phyloP scores from a whole-genome alignment of 2,329 filamentous ascomycete genomes.

The Alternaria atra region DNA sequence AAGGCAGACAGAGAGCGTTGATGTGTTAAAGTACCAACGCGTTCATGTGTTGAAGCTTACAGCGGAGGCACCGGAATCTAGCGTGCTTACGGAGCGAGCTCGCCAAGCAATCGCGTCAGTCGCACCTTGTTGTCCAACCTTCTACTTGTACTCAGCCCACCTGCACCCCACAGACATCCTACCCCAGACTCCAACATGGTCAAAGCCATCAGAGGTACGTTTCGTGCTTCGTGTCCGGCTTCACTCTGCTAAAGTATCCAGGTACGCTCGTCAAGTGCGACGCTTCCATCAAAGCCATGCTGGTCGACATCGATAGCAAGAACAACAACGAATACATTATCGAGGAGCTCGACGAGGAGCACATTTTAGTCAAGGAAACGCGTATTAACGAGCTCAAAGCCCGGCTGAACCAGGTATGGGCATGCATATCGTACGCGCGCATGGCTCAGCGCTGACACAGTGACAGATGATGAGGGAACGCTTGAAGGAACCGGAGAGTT shows the following conservation, averaged over 20 bases:
- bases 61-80: constrained; percentile 14
- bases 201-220: constrained; percentile 64
- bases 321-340: constrained; percentile 76
- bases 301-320: constrained; percentile 76
- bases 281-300: constrained; percentile 87
- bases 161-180: constrained; percentile 11
- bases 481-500: constrained; percentile 49
- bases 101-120: constrained; percentile 31
- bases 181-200: constrained; percentile 56
- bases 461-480: constrained; percentile 49
- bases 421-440: too few relatives aligned
- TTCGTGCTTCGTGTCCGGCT: background rate
- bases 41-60: background rate
- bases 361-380: constrained; percentile 76
- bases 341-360: constrained; percentile 80
- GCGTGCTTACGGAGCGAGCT: background rate
- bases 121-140: constrained; percentile 38
- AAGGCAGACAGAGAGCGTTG: background rate
- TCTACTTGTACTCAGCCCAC: constrained; percentile 9
- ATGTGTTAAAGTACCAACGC: background rate
- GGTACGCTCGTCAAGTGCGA: constrained; percentile 83
- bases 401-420: constrained; percentile 68
- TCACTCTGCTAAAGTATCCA: constrained; percentile 28
- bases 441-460: constrained; percentile 3
- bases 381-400: constrained; percentile 74